Evolutionary conservation across 2,329 filamentous ascomycete species (phyloP).

Genomic region (Grosmannia serpens): DNA sequence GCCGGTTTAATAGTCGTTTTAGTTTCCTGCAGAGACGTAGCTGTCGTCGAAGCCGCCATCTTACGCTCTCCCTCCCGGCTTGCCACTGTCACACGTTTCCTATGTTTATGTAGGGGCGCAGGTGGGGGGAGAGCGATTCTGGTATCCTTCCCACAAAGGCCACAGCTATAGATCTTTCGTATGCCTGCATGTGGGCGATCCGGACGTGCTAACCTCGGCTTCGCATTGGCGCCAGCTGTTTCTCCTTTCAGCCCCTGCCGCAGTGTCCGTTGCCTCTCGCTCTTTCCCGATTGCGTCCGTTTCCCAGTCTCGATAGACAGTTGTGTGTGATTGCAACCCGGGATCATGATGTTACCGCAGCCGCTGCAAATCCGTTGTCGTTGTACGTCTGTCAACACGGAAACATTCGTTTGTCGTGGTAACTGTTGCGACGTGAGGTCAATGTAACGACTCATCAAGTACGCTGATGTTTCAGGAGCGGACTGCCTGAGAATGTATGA

Average conservation of each 20-base stretch:
- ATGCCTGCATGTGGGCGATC: slow-evolving; percentile 12
- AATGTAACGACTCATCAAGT: slow-evolving; percentile 44
- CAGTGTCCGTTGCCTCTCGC: slow-evolving; percentile 3
- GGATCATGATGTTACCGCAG: slow-evolving; percentile 50
- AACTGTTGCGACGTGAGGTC: slow-evolving; percentile 33
- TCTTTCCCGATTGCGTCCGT: slow-evolving; percentile 18
- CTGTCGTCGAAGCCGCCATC: not conserved
- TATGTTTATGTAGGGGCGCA: slow-evolving; percentile 13
- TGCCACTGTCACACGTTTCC: not conserved
- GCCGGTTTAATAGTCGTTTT: not conserved
- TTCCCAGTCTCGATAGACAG: slow-evolving; percentile 24
- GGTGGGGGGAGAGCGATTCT: slow-evolving; percentile 28
- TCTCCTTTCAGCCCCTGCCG: not conserved
- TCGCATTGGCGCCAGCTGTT: not conserved
- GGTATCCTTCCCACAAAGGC: slow-evolving; percentile 32
- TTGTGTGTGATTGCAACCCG: slow-evolving; percentile 30
- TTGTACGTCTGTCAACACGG: slow-evolving; percentile 34
- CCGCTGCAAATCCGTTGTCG: slow-evolving; percentile 43
- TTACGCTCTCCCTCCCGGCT: slow-evolving; percentile 14
- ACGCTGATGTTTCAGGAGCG: slow-evolving; percentile 46
- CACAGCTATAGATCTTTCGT: slow-evolving; percentile 32
- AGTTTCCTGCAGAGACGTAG: not conserved
- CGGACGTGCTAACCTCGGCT: not conserved
- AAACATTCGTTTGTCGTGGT: slow-evolving; percentile 13
- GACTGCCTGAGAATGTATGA: slow-evolving; percentile 42